These are phyloP conservation scores for Candida hispaniensis DNA, from an alignment of 805 yeast genomes.

Conservation along the genomic window DNA sequence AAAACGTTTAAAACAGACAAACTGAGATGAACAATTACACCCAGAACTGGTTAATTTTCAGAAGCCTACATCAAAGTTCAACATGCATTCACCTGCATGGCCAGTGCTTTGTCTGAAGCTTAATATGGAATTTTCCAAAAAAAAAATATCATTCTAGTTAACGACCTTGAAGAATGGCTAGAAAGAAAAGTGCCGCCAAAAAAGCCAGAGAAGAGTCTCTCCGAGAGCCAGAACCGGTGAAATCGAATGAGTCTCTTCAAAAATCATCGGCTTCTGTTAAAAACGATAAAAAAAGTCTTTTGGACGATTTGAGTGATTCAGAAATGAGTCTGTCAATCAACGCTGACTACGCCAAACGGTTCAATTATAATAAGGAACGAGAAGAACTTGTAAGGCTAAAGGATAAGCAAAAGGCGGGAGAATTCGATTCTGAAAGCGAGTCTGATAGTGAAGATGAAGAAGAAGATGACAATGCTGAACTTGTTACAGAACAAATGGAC, in stretches of 20 bases:
- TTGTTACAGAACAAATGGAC: constrained; percentile 79
- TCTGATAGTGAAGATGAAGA: constrained; percentile 25
- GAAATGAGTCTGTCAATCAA: constrained; percentile 18
- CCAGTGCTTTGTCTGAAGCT: no score
- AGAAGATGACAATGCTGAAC: constrained; percentile 87
- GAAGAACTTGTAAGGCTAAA: constrained; percentile 25
- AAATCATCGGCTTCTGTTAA: not conserved
- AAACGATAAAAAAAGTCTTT: no score
- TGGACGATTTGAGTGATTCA: no score
- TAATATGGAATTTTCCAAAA: constrained; percentile 1
- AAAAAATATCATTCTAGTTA: not conserved
- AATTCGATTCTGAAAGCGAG: constrained; percentile 24
- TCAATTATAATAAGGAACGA: constrained; percentile 28
- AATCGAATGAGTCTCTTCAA: not conserved
- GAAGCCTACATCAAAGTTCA: no score
- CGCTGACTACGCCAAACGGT: constrained; percentile 25
- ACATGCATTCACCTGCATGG: no score
- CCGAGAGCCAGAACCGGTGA: constrained; percentile 4
- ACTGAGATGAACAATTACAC: no score
- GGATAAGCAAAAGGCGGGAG: constrained; percentile 27
- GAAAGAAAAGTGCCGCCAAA: constrained; percentile 79
- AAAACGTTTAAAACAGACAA: no score
- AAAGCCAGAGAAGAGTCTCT: constrained; percentile 54
- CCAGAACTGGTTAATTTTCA: no score
- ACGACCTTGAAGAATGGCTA: constrained; percentile 63